Base-by-base conservation (phyloP, 2,329 filamentous ascomycete genomes). In the Curvularia spicifera region DNA sequence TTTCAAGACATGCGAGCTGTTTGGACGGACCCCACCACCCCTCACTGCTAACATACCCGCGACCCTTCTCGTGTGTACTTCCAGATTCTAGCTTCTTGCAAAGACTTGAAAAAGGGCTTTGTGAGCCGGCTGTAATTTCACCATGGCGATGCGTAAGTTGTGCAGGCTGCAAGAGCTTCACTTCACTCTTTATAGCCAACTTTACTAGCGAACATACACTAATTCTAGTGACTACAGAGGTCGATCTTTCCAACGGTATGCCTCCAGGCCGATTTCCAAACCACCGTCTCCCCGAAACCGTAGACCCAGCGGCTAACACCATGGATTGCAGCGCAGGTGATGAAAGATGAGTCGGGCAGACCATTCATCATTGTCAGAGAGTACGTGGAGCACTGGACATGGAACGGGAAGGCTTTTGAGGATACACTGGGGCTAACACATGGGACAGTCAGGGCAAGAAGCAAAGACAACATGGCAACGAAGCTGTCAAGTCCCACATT, bases 311-410 rank as follows among this genome's bases (percentile, higher is more conserved):
- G 66, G 68, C 67, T 69, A 60, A 69, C 66, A 60, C 66, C 22
- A 64, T 51, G 59, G 69, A 51, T 51, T 54, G 70, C 65, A 87
- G 87, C 87, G 72, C 84, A 86, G 79, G 81, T 99, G 79, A 87
- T 97, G 84, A 97, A 97, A 84, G 95, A 99, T 85, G 95, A 99
- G 82, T 89, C 95, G 79, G 95, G 95, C 63, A 88, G 95, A 76
- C 95, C 95, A 39, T 99, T 99, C 80, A 99, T 99, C 77, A 89
- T 99, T 65, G 95, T 99, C 71, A 87, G 95, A 89, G 95, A 99
- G 92, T 96, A 85, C 71, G 91, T 86, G 60, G 49, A 43, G 15
- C 29, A 39, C 43, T 29, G 24, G 6, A 33, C 15, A 13, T 35
- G 37, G 24, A 37, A 47, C 12, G 35, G 45, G 47, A 49, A 45